Percentiles rank a stretch among this genome's conserved stretches.
Conservation (phyloP, 1,284 basidiomycete genomes). For the Anthracocystis panici-leucophaei region DNA sequence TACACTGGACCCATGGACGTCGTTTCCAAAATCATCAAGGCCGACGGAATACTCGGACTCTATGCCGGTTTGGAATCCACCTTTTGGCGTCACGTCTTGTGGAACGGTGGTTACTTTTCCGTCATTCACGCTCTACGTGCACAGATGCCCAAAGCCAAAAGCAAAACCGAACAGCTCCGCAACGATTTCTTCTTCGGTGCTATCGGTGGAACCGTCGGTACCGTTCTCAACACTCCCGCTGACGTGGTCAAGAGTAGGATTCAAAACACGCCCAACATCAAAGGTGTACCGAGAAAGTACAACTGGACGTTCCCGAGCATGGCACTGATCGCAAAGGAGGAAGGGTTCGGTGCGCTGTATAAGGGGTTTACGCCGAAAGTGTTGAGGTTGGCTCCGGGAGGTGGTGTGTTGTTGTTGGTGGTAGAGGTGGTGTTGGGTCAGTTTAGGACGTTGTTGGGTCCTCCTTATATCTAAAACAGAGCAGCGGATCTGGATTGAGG, state of each 20-base stretch:
- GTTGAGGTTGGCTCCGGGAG: slow-evolving; percentile 88
- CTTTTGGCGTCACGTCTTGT: slow-evolving; percentile 65
- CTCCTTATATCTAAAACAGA: slow-evolving; percentile 55
- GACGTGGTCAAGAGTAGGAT: slow-evolving; percentile 97
- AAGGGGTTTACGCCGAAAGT: slow-evolving; percentile 82
- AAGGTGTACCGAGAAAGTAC: slow-evolving; percentile 77
- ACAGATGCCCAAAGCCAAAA: slow-evolving; percentile 81
- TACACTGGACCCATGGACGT: slow-evolving; percentile 96
- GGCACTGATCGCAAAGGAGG: slow-evolving; percentile 85
- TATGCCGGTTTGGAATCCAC: slow-evolving; percentile 73
- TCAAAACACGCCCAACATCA: slow-evolving; percentile 75
- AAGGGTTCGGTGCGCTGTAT: slow-evolving; percentile 89
- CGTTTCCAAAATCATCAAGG: slow-evolving; percentile 86
- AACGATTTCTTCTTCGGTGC: slow-evolving; percentile 94
- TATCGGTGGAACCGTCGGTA: slow-evolving; percentile 89
- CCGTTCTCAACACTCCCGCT: slow-evolving; percentile 81
- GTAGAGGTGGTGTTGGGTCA: slow-evolving; percentile 64
- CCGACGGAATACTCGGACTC: slow-evolving; percentile 87
- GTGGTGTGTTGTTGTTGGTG: slow-evolving; percentile 86
- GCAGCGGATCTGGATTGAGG: background rate
- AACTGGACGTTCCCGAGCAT: slow-evolving; percentile 82
- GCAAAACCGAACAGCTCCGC: slow-evolving; percentile 77
- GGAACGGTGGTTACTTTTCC: slow-evolving; percentile 76
- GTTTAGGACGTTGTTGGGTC: slow-evolving; percentile 57
- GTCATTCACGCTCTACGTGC: slow-evolving; percentile 85